These are phyloP conservation scores for Clavispora carvajalis DNA, from an alignment of 805 yeast species.

Conservation along the genomic window DNA sequence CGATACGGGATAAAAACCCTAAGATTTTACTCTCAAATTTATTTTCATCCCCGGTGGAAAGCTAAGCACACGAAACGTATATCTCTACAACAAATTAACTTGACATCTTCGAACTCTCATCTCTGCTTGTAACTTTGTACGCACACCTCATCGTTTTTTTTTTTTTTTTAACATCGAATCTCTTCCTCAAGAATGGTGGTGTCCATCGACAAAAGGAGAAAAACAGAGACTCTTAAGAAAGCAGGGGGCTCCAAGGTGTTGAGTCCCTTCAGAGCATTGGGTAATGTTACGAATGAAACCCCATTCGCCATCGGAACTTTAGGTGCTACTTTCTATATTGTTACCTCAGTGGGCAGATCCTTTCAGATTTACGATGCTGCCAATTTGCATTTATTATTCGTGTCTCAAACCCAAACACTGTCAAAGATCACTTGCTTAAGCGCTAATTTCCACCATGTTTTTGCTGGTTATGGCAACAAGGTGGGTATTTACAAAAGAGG, in stretches of 20 bases:
- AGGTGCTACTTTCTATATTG: slow-evolving; percentile 83
- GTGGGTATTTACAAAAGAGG: slow-evolving; percentile 86
- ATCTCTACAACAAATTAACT: no score
- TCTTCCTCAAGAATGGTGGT: slow-evolving; percentile 1
- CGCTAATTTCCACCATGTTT: slow-evolving; percentile 81
- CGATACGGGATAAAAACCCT: no score
- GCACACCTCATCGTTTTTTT: slow-evolving; percentile 11
- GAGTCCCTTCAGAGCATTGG: slow-evolving; percentile 81
- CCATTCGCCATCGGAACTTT: slow-evolving; percentile 88
- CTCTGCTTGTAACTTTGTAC: slow-evolving; percentile 5
- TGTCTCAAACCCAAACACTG: slow-evolving; percentile 74
- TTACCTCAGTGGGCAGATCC: slow-evolving; percentile 82
- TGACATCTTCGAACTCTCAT: slow-evolving; percentile 1
- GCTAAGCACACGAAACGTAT: no score
- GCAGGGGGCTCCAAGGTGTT: slow-evolving; percentile 44
- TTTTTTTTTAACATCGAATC: slow-evolving; percentile 2
- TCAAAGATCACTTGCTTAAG: slow-evolving; percentile 63
- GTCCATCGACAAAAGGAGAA: slow-evolving; percentile 30
- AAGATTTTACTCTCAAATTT: no score
- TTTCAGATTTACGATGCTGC: slow-evolving; percentile 94
- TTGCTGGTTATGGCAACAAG: slow-evolving; percentile 64
- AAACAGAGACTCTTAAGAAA: slow-evolving; percentile 12
- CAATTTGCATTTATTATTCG: slow-evolving; percentile 77
- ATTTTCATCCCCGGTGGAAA: no score
- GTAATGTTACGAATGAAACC: slow-evolving; percentile 78